Evolutionary conservation across 768 basidiomycete species (phyloP).

Genomic region (Mycena epipterygia): DNA sequence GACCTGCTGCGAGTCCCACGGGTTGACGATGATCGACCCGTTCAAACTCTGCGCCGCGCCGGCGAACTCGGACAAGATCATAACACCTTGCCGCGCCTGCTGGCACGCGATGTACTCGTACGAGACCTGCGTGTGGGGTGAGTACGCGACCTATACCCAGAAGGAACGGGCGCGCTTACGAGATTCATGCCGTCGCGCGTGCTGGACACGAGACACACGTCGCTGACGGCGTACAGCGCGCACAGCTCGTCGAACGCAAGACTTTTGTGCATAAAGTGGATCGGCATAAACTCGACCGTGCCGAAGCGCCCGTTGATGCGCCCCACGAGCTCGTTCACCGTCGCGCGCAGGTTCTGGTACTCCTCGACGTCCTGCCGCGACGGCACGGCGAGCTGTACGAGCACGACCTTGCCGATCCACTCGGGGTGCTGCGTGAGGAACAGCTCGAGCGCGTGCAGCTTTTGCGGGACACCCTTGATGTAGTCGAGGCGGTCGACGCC

Average conservation of each 20-base stretch:
- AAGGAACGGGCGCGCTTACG: slow-evolving; percentile 62
- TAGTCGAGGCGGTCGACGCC: slow-evolving; percentile 99
- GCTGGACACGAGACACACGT: slow-evolving; percentile 95
- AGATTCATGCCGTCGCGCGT: slow-evolving; percentile 99
- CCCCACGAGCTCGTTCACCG: slow-evolving; percentile 97
- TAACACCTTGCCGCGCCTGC: slow-evolving; percentile 91
- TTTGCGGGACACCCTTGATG: slow-evolving; percentile 99
- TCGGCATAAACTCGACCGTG: slow-evolving; percentile 99
- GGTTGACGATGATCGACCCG: slow-evolving; percentile 97
- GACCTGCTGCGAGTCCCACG: slow-evolving; percentile 99
- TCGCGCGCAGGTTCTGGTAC: slow-evolving; percentile 96
- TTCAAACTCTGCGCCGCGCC: slow-evolving; percentile 97
- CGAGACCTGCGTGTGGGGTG: slow-evolving; percentile 77
- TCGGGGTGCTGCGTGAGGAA: slow-evolving; percentile 98
- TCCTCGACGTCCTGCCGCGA: slow-evolving; percentile 99
- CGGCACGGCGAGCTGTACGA: slow-evolving; percentile 97
- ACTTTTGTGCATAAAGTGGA: slow-evolving; percentile 99
- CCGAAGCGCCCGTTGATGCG: slow-evolving; percentile 99
- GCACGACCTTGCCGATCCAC: slow-evolving; percentile 99
- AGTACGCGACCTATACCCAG: background rate
- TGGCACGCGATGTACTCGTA: slow-evolving; percentile 99
- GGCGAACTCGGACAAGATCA: slow-evolving; percentile 99
- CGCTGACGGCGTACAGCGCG: slow-evolving; percentile 96
- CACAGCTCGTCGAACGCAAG: slow-evolving; percentile 95
- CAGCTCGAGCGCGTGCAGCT: slow-evolving; percentile 94